Evolutionary conservation across 2,329 filamentous ascomycete genomes (phyloP).

Genomic region (Pseudogymnoascus sp.): DNA sequence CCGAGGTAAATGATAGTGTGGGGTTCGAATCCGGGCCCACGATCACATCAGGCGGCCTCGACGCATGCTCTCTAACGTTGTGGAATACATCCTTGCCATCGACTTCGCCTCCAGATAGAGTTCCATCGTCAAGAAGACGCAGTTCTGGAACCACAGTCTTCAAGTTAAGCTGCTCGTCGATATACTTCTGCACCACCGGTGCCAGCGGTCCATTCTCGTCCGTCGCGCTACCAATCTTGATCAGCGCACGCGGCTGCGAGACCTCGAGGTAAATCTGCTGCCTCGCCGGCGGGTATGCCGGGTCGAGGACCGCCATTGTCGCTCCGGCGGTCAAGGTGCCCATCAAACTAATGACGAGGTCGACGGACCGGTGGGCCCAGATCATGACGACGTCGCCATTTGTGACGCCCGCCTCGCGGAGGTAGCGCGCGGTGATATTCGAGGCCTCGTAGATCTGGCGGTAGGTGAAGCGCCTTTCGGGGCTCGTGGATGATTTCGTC

Average conservation of each 20-base stretch:
- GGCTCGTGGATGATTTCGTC: slow-evolving; percentile 44
- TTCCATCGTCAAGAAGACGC: slow-evolving; percentile 62
- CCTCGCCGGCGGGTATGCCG: slow-evolving; percentile 70
- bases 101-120: slow-evolving; percentile 59
- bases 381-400: slow-evolving; percentile 90
- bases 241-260: slow-evolving; percentile 63
- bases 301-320: slow-evolving; percentile 65
- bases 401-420: slow-evolving; percentile 64
- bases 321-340: slow-evolving; percentile 50
- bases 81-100: slow-evolving; percentile 63
- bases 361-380: slow-evolving; percentile 76
- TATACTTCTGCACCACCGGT: slow-evolving; percentile 53
- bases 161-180: slow-evolving; percentile 64
- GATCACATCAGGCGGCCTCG: slow-evolving; percentile 58
- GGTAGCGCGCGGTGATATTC: slow-evolving; percentile 71
- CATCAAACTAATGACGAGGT: slow-evolving; percentile 73
- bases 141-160: slow-evolving; percentile 70
- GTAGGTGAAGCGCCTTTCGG: slow-evolving; percentile 70
- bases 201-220: slow-evolving; percentile 59
- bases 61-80: slow-evolving; percentile 34
- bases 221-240: slow-evolving; percentile 66
- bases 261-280: slow-evolving; percentile 81
- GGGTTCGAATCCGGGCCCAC: slow-evolving; percentile 82
- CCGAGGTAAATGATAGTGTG: slow-evolving; percentile 68
- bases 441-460: slow-evolving; percentile 78